Evolutionary conservation across 2,329 filamentous ascomycete genomes (phyloP), one percentile per base, ranked within the genome.

Genomic region (Aphanocladium album): DNA sequence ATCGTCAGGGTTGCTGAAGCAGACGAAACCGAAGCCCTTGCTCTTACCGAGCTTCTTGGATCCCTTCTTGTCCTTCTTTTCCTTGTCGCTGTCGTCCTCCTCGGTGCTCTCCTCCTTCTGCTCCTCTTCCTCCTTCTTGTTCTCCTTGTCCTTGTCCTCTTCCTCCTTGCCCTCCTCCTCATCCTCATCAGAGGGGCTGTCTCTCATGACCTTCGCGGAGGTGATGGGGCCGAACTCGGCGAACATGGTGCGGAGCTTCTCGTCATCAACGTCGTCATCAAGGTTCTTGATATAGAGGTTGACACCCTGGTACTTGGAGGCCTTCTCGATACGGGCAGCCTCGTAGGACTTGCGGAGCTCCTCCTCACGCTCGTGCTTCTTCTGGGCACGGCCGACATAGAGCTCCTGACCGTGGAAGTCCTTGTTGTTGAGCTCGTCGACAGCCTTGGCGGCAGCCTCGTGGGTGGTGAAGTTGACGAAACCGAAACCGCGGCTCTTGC

Each of bases 251-350:
- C 95, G 92, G 64, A 99, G 87, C 85, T 96, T 96, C 72, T 99
- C 95, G 69, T 99, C 95, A 72, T 99, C 95, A 67, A 99, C 87
- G 63, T 98, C 95, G 68, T 99, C 95, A 67, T 92, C 89, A 63
- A 99, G 83, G 80, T 99, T 99, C 88, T 99, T 99, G 81, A 99
- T 95, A 82, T 99, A 99, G 54, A 99, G 85, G 83, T 99, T 99
- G 77, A 99, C 95, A 68, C 95, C 95, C 81, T 96, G 92, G 80
- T 99, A 99, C 83, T 99, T 99, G 82, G 87, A 96, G 76, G 92
- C 93, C 84, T 99, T 99, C 85, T 99, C 95, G 71, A 96, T 84
- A 71, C 95, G 93, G 70, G 92, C 92, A 72, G 93, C 93, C 80
- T 99, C 95, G 78, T 99, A 98, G 73, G 96, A 96, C 84, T 91